Percentiles rank a stretch among this genome's conserved stretches.
Evolutionary conservation across 768 basidiomycete species (phyloP).

Genomic region (Imleria badia): DNA sequence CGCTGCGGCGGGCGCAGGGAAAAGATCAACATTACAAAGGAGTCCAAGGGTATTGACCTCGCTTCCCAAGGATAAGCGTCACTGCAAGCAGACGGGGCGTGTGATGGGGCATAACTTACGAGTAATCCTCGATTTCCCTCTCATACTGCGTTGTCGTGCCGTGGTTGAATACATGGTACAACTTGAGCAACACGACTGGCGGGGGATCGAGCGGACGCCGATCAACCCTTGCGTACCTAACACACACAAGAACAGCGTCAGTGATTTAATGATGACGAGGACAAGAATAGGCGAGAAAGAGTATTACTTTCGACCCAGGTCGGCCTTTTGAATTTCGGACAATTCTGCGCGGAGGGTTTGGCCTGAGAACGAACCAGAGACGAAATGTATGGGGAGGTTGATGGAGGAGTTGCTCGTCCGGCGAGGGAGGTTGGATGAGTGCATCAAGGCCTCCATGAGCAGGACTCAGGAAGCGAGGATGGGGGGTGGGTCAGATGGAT

Average conservation of each 20-base stretch:
- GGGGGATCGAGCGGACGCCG: conserved; percentile 70
- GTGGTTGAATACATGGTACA: conserved; percentile 45
- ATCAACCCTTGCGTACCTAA: conserved; percentile 60
- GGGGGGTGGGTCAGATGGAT: background rate
- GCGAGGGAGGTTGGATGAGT: conserved; percentile 18
- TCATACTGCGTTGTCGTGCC: conserved; percentile 43
- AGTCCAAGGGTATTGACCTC: conserved; percentile 63
- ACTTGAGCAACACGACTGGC: conserved; percentile 51
- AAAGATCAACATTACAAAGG: conserved; percentile 76
- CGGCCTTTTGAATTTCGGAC: conserved; percentile 63
- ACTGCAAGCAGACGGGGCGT: background rate
- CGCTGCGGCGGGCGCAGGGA: conserved; percentile 47
- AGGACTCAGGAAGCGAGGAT: background rate
- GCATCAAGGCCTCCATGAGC: conserved; percentile 22
- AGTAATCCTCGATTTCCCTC: conserved; percentile 49
- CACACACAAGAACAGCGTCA: background rate
- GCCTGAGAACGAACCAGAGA: conserved; percentile 60
- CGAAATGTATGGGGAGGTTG: conserved; percentile 50
- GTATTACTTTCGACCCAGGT: conserved; percentile 63
- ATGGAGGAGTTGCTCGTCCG: conserved; percentile 30
- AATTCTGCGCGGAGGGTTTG: conserved; percentile 53
- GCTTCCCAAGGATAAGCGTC: conserved; percentile 37
- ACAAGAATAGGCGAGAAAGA: background rate
- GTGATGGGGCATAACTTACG: conserved; percentile 33
- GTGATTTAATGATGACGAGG: background rate